phyloP scores from a whole-genome alignment of 2,329 filamentous ascomycete genomes.

The Penicillium sp. region DNA sequence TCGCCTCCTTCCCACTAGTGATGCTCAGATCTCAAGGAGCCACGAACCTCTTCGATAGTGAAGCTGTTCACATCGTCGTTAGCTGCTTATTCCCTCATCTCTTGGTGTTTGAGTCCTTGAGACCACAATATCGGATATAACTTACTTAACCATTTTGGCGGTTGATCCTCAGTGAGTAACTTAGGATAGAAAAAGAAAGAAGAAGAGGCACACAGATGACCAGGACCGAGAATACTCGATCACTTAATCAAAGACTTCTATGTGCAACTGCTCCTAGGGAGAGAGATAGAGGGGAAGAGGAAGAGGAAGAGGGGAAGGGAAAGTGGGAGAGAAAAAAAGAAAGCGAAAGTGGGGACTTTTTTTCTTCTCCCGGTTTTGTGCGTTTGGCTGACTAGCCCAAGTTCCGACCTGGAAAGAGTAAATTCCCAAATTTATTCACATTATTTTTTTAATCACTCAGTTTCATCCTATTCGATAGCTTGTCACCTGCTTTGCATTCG shows the following conservation, averaged over 20 bases:
- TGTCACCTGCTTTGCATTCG: not conserved
- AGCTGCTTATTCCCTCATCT: not conserved
- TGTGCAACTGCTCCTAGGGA: slow-evolving; percentile 40
- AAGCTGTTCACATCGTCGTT: slow-evolving; percentile 60
- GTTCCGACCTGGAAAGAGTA: not conserved
- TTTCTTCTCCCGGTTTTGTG: slow-evolving; percentile 24
- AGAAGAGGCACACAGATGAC: slow-evolving; percentile 40
- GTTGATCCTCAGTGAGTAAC: slow-evolving; percentile 49
- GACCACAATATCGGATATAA: slow-evolving; percentile 33
- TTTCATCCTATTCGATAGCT: not conserved
- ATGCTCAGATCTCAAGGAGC: not conserved
- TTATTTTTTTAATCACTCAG: not conserved
- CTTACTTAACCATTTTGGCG: slow-evolving; percentile 99
- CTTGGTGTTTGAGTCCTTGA: slow-evolving; percentile 1
- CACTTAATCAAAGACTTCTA: slow-evolving; percentile 38
- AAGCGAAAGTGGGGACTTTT: slow-evolving; percentile 29
- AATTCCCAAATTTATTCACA: not conserved
- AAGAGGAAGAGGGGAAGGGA: slow-evolving; percentile 30
- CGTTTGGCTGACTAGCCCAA: slow-evolving; percentile 16
- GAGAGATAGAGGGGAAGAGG: slow-evolving; percentile 29
- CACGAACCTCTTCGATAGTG: slow-evolving; percentile 82
- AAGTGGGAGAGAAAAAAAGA: slow-evolving; percentile 30
- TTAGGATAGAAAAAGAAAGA: slow-evolving; percentile 33
- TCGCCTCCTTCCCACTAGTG: not conserved
- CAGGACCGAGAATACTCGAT: slow-evolving; percentile 47